phyloP scores from a whole-genome alignment of 129 eudicot genomes.

The Saussurea involucrata region DNA sequence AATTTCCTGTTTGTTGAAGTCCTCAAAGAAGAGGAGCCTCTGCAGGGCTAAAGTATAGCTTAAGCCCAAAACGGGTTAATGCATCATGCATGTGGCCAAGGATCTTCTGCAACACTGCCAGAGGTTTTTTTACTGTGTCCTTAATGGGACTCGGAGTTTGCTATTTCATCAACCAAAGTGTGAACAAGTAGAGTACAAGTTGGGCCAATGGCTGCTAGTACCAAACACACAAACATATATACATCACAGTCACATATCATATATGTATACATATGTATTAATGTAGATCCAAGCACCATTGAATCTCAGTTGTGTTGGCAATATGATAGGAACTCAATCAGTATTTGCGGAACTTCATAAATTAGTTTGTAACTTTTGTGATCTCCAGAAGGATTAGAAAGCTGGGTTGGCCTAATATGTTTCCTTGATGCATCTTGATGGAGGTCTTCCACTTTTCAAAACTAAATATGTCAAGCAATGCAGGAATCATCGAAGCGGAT shows the following conservation, averaged over 20 bases:
- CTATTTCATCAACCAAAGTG: background rate
- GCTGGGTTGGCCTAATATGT: background rate
- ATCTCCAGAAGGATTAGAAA: background rate
- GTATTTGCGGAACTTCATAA: background rate
- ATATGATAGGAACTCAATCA: background rate
- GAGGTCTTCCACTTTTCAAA: background rate
- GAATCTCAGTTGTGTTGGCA: background rate
- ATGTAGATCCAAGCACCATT: background rate
- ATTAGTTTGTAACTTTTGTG: background rate
- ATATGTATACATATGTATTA: background rate
- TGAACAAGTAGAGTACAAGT: background rate
- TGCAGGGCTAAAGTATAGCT: background rate
- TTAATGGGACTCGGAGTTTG: background rate
- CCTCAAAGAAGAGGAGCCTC: background rate
- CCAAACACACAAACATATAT: background rate
- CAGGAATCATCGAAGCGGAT: conserved; percentile 87
- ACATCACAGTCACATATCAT: background rate
- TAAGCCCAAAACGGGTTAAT: background rate
- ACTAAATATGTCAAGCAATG: conserved; percentile 21
- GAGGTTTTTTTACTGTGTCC: background rate
- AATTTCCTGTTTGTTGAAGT: background rate
- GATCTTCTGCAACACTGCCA: background rate
- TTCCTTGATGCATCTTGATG: conserved; percentile 9
- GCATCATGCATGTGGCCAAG: background rate
- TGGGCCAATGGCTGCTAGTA: background rate